Base-by-base conservation (phyloP, 768 basidiomycete species). In the Boletus insuetus region DNA sequence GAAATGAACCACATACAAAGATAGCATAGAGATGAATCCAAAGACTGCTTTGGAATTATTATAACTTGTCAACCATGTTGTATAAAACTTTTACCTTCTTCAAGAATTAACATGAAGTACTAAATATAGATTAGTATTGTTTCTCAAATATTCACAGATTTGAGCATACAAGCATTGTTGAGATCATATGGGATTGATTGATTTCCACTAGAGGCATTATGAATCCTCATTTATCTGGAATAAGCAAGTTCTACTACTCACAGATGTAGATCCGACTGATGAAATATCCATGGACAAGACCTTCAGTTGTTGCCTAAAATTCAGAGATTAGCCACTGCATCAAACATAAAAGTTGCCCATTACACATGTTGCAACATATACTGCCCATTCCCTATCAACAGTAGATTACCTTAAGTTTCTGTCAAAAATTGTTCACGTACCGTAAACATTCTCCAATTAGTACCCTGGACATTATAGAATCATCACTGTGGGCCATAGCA, bases 261-360 rank as follows among this genome's bases (percentile, higher is more conserved):
- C 67, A 55, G 7, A 65, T 45, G 16, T 65, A 61, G 37, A 68
- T 59, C 4, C 63, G 60, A 49, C 53, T 62, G 10, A 63, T 57
- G 16, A 68, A 69, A 32, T 53, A 58, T 34, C 44, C 56, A 49
- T 68, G 67, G 14, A 69, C 60, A 53, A 68, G 54, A 49, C 57
- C 64, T 22, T 35, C 63, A 46, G 65, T 63, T 6, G 13, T 16
- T 29, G 14, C 48, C 67, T 69, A 42, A 7, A 37, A 9, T 26
- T 13, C 13, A 17, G 0, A 46, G 9, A 9, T 69, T 3, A 69
- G 60, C 9, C 2, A 47, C 3, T 22, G 7, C 1, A 40, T 17
- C 6, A 26, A 31, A 44, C 5, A 10, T 9, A 29, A 2, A 41
- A 37, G n/a, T 46, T 31, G 37, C 20, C 17, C 1, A 34, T 54